These are phyloP conservation scores for Wallacemonas sp. DNA, from an alignment of 208 protist species.

Conservation along the genomic window DNA sequence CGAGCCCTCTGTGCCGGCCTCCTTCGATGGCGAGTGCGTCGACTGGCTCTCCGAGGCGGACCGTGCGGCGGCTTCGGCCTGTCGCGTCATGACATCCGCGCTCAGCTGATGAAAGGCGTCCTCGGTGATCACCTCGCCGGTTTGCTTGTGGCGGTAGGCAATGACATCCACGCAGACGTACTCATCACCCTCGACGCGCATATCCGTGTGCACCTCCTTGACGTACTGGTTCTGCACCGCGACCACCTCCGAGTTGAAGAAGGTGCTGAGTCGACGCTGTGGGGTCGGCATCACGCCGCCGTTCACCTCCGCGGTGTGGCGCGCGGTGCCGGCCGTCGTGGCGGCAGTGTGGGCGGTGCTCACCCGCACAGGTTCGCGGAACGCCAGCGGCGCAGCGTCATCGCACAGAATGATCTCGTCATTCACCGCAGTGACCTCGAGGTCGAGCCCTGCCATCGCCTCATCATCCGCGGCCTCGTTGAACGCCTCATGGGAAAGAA, in stretches of 20 bases:
- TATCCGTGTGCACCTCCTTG: conserved; percentile 64
- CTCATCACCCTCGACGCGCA: conserved; percentile 57
- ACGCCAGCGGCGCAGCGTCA: conserved; percentile 67
- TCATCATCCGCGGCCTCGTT: conserved; percentile 7
- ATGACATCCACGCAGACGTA: conserved; percentile 69
- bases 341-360: not conserved
- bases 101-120: conserved; percentile 58
- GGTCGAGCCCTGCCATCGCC: conserved; percentile 35
- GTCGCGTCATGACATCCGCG: conserved; percentile 27
- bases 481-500: not conserved
- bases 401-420: conserved; percentile 87
- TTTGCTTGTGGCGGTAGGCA: conserved; percentile 42
- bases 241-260: conserved; percentile 69
- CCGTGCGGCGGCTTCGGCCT: conserved; percentile 5
- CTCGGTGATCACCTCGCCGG: conserved; percentile 59
- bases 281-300: too few relatives aligned
- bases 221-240: conserved; percentile 68
- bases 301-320: conserved; percentile 1
- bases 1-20: not conserved
- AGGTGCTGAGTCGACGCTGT: conserved; percentile 46
- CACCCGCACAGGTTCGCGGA: conserved; percentile 23
- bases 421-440: conserved; percentile 45
- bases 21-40: not conserved
- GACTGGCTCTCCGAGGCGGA: not conserved
- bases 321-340: not conserved